Percentiles rank a stretch among this genome's conserved stretches.
phyloP scores from a whole-genome alignment of 2,329 filamentous ascomycete genomes.

The Penicillium verrucosum region DNA sequence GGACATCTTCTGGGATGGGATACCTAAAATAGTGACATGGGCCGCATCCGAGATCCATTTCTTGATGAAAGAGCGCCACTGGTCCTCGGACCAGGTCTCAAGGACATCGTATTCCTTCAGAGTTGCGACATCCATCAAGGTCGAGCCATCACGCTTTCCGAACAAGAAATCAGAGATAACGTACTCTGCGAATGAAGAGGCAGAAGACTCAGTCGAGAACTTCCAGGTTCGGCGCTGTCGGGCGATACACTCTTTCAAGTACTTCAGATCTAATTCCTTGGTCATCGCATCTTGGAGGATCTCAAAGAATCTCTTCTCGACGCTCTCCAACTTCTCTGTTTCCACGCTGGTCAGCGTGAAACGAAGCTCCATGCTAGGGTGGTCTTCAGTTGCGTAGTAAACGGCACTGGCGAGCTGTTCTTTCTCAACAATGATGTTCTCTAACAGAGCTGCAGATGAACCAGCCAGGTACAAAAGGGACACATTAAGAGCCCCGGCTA shows the following conservation, averaged over 20 bases:
- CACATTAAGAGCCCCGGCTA: constrained; percentile 70
- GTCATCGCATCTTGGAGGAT: constrained; percentile 73
- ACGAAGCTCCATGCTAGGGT: constrained; percentile 79
- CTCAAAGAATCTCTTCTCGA: constrained; percentile 81
- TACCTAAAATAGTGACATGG: constrained; percentile 83
- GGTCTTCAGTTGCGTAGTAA: constrained; percentile 71
- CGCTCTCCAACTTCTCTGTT: constrained; percentile 76
- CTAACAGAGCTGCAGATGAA: constrained; percentile 86
- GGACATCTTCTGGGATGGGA: constrained; percentile 76
- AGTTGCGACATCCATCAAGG: constrained; percentile 57
- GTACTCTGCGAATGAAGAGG: constrained; percentile 75
- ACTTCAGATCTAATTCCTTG: constrained; percentile 82
- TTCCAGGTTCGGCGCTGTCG: constrained; percentile 78
- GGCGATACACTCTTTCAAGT: constrained; percentile 81
- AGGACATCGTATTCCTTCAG: constrained; percentile 62
- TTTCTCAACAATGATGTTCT: constrained; percentile 88
- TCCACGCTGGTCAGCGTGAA: constrained; percentile 83
- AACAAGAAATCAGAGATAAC: constrained; percentile 93
- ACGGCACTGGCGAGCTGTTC: constrained; percentile 89
- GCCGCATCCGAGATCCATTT: constrained; percentile 82
- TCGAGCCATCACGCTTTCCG: constrained; percentile 78
- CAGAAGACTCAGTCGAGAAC: constrained; percentile 76
- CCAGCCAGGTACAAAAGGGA: constrained; percentile 84
- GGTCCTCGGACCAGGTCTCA: constrained; percentile 72
- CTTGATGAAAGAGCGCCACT: constrained; percentile 79